Evolutionary conservation across 75 land plant species (phyloP).

Genomic region (Cupressus sempervirens): DNA sequence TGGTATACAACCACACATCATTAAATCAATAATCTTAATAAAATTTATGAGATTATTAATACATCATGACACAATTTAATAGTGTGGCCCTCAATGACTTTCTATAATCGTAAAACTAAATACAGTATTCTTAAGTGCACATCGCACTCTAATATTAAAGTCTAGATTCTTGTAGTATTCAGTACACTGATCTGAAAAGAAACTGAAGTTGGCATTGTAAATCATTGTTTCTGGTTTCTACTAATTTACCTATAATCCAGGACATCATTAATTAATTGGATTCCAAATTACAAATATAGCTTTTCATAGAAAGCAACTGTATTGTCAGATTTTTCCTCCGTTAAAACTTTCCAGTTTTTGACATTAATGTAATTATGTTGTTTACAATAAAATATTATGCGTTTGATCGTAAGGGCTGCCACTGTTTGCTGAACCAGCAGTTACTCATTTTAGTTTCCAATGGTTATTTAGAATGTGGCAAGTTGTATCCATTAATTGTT

Average conservation of each 20-base stretch:
- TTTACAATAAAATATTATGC: not conserved
- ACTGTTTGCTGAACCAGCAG: not conserved
- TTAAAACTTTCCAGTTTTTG: not conserved
- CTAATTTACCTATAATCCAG: not conserved
- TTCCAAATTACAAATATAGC: not conserved
- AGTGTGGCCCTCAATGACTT: not conserved
- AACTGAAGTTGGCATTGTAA: not conserved
- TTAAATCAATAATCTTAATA: too few species aligned
- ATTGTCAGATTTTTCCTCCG: not conserved
- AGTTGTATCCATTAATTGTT: not conserved
- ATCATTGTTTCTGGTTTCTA: not conserved
- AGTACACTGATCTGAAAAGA: not conserved
- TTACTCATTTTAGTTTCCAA: not conserved
- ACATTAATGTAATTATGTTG: not conserved
- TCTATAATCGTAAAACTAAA: not conserved
- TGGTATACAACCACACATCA: too few species aligned
- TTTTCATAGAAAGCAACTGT: not conserved
- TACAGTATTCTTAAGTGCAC: not conserved
- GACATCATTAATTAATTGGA: not conserved
- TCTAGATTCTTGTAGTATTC: not conserved
- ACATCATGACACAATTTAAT: not conserved
- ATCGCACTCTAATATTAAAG: not conserved
- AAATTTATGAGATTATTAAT: not conserved
- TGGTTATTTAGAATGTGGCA: not conserved
- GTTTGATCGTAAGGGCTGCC: not conserved